These are phyloP conservation scores for Geotrichum armillariae DNA, from an alignment of 1,139 yeast genomes.

Conservation along the genomic window DNA sequence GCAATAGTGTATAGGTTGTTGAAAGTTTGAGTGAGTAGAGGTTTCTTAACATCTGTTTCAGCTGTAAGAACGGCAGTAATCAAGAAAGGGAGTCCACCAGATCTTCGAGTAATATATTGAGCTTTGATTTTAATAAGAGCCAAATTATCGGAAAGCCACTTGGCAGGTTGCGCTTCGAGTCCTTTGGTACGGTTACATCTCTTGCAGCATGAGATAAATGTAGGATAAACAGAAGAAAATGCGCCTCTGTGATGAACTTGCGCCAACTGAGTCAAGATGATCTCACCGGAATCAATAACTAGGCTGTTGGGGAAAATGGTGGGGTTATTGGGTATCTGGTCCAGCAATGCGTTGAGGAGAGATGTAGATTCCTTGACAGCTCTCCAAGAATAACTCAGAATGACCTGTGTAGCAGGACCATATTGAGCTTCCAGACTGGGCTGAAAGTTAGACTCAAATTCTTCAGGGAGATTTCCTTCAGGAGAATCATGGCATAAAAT, in stretches of 20 bases:
- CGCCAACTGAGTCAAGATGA: slow-evolving; percentile 65
- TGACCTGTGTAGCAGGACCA: slow-evolving; percentile 60
- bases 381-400: slow-evolving; percentile 79
- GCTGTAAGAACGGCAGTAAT: slow-evolving; percentile 72
- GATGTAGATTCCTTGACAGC: slow-evolving; percentile 74
- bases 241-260: slow-evolving; percentile 88
- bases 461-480: slow-evolving; percentile 57
- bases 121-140: slow-evolving; percentile 54
- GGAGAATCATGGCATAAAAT: slow-evolving; percentile 69
- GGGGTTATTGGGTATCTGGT: slow-evolving; percentile 30
- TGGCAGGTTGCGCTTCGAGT: slow-evolving; percentile 44
- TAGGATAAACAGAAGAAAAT: slow-evolving; percentile 80
- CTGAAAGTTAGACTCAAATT: slow-evolving; percentile 41
- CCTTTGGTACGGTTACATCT: slow-evolving; percentile 45
- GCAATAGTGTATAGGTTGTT: slow-evolving; percentile 55
- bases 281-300: slow-evolving; percentile 48
- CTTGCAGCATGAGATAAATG: slow-evolving; percentile 63
- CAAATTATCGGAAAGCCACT: slow-evolving; percentile 60
- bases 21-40: slow-evolving; percentile 52
- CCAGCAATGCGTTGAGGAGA: slow-evolving; percentile 49
- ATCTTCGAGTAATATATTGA: slow-evolving; percentile 78
- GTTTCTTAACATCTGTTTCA: slow-evolving; percentile 37
- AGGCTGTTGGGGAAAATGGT: slow-evolving; percentile 29
- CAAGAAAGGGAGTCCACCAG: slow-evolving; percentile 86
- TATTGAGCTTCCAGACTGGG: slow-evolving; percentile 41